Evolutionary conservation across 2,329 filamentous ascomycete species (phyloP).

Genomic region (Ophiostoma tasmaniense): DNA sequence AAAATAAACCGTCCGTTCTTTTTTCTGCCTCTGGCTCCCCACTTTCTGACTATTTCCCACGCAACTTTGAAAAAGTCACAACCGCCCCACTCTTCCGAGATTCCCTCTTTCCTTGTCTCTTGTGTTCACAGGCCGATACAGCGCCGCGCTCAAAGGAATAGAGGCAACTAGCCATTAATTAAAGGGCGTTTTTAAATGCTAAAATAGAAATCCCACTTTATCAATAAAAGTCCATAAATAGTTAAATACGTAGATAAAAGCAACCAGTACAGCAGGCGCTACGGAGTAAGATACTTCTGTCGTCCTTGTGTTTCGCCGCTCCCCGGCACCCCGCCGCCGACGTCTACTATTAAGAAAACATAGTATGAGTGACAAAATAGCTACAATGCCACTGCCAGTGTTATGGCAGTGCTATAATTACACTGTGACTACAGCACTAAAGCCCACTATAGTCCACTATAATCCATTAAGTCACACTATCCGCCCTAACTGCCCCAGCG

Average conservation of each 20-base stretch:
- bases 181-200: not conserved
- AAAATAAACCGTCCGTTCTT: slow-evolving; percentile 9
- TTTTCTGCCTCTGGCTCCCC: slow-evolving; percentile 13
- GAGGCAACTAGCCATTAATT: slow-evolving; percentile 7
- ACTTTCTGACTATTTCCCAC: slow-evolving; percentile 17
- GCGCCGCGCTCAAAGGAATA: slow-evolving; percentile 9
- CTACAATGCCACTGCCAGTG: not conserved
- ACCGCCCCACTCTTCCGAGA: slow-evolving; percentile 12
- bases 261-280: not conserved
- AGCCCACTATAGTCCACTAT: not conserved
- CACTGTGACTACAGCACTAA: not conserved
- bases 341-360: no score
- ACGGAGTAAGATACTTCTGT: not conserved
- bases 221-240: slow-evolving; percentile 12
- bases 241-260: slow-evolving; percentile 10
- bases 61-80: slow-evolving; percentile 7
- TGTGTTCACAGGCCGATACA: slow-evolving; percentile 16
- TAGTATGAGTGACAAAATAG: no score
- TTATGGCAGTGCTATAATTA: not conserved
- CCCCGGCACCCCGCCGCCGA: slow-evolving; percentile 17
- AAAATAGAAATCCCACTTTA: not conserved
- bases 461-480: not conserved
- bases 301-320: slow-evolving; percentile 14
- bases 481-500: not conserved
- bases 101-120: slow-evolving; percentile 7